Base-by-base conservation (phyloP, 345 rosid genomes). In the Populus nigra region DNA sequence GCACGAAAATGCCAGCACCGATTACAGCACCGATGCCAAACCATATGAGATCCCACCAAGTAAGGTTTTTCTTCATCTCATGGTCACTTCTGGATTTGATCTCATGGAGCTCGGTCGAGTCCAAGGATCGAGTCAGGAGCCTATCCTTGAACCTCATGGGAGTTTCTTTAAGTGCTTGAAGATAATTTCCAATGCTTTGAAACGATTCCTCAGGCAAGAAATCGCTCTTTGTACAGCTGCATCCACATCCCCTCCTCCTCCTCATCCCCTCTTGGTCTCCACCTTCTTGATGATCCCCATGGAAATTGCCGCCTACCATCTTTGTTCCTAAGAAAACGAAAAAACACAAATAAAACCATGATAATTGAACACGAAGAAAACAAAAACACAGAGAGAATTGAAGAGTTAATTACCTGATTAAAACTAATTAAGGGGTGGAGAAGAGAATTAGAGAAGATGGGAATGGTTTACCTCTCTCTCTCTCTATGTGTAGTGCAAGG, bases 31-130 rank as follows among this genome's bases (percentile, higher is more conserved):
- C 72, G 43, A 69, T 41, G 29, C 72, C 72, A 12, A 69, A 69
- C 72, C 72, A 69, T 25, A 69, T 69, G 45, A 69, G 72, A 39
- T 69, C 72, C 72, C 72, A 69, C 35, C 72, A 69, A n/a, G 29
- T 69, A 12, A 69, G 72, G 72, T 5, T 69, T 45, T n/a, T 69
- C 50, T 69, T 69, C 72, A 69, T 69, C 50, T 69, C 72, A 41
- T 69, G 72, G 4, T 69, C 72, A 13, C 72, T 69, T 7, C 72
- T 69, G 23, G 55, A 50, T 53, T 41, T 41, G 50, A 69, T 39
- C 55, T 23, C 72, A 69, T 39, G 49, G 50, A 69, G 16, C 55
- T 69, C 72, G 7, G 49, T 41, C 4, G 72, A 4, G 50, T 69
- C 72, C 50, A 8, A 5, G 53, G 72, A 69, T 12, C 72, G 23